A percentile compares a stretch with the other conserved stretches of the same genome.
Evolutionary conservation across 2,329 filamentous ascomycete genomes (phyloP).

Genomic region (Beauveria sp.): DNA sequence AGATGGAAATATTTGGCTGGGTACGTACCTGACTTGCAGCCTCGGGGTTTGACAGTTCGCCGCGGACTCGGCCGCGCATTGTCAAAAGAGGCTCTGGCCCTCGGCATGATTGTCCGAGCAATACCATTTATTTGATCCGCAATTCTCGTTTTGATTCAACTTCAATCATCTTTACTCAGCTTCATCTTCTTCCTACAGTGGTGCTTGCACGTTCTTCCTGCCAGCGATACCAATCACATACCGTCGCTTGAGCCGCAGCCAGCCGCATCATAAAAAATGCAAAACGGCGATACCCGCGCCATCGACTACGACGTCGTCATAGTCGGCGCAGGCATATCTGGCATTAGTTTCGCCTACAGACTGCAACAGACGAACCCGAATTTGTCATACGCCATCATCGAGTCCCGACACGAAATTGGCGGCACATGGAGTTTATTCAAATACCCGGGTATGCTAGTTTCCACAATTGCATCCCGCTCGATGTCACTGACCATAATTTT

Average conservation of each 20-base stretch:
- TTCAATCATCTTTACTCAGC: no score
- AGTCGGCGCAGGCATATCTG: conserved; percentile 66
- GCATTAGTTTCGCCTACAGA: conserved; percentile 67
- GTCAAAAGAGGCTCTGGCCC: no score
- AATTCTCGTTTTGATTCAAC: no score
- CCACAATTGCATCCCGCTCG: not conserved
- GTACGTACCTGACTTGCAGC: no score
- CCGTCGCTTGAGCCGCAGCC: no score
- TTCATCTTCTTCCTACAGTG: not conserved
- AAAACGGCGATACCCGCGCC: not conserved
- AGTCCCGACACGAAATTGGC: conserved; percentile 57
- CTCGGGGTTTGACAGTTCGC: no score
- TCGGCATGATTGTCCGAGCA: no score
- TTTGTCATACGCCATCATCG: conserved; percentile 59
- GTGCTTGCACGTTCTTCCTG: no score
- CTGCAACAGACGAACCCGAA: conserved; percentile 50
- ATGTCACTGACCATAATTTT: not conserved
- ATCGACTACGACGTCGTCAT: conserved; percentile 49
- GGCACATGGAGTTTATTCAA: conserved; percentile 75
- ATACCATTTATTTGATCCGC: no score
- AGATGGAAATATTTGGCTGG: no score
- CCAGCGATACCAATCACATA: no score
- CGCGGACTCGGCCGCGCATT: no score
- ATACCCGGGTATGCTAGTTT: conserved; percentile 44
- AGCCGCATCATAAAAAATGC: not conserved